Evolutionary conservation across 202 grass and related monocot genomes (phyloP).

Genomic region (Dendrocalamus latiflorus): DNA sequence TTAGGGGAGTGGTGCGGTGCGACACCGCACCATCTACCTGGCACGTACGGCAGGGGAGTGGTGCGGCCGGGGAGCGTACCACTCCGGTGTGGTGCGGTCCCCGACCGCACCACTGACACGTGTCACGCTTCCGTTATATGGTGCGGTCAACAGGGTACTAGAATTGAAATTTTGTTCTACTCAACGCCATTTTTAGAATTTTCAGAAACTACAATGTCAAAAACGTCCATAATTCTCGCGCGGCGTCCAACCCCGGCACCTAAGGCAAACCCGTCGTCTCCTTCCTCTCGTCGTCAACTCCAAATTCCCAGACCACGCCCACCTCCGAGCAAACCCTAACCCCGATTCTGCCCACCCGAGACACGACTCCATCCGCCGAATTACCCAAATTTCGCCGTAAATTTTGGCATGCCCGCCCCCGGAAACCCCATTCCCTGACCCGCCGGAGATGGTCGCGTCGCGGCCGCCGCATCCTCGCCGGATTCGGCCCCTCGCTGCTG

Average conservation of each 20-base stretch:
- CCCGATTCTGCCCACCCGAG: not conserved
- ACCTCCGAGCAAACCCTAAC: slow-evolving; percentile 36
- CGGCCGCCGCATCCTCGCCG: slow-evolving; percentile 15
- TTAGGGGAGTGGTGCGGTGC: too few species aligned
- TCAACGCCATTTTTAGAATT: too few species aligned
- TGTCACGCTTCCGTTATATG: too few species aligned
- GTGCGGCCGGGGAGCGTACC: too few species aligned
- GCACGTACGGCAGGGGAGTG: too few species aligned
- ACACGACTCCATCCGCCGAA: not conserved
- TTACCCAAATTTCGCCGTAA: not conserved
- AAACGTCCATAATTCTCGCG: too few species aligned
- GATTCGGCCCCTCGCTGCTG: slow-evolving; percentile 30
- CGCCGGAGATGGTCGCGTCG: slow-evolving; percentile 27
- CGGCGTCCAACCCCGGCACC: not conserved
- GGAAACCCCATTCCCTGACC: not conserved
- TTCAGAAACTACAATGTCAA: too few species aligned
- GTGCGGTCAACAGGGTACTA: too few species aligned
- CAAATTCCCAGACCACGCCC: slow-evolving; percentile 20
- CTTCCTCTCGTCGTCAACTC: slow-evolving; percentile 21
- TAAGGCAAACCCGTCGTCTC: not conserved
- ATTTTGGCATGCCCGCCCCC: slow-evolving; percentile 28
- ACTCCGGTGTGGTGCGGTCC: too few species aligned
- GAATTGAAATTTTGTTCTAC: too few species aligned
- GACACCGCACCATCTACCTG: too few species aligned
- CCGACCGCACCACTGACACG: too few species aligned